Conservation (phyloP, 768 basidiomycete species). For the Lactarius deliciosus region DNA sequence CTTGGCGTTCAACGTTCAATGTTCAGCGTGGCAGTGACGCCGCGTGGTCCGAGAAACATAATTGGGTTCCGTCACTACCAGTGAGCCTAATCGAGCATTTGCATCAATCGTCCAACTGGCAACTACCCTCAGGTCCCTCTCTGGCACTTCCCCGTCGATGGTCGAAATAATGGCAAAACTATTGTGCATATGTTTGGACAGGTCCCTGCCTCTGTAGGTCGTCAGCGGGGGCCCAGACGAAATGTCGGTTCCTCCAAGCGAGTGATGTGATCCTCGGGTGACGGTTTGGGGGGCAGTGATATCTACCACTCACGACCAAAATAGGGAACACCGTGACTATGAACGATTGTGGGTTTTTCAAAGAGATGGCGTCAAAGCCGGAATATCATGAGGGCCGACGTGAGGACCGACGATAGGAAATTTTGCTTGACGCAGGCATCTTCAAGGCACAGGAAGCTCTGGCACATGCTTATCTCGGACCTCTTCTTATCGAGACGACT, state of each 20-base stretch:
- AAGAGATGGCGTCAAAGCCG: too few relatives aligned
- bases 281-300: too few relatives aligned
- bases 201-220: neutral
- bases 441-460: neutral
- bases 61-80: neutral
- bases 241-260: neutral
- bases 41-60: neutral
- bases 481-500: neutral
- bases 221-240: neutral
- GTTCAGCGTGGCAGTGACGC: neutral
- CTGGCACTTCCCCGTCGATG: too few relatives aligned
- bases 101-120: too few relatives aligned
- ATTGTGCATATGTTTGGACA: too few relatives aligned
- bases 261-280: neutral
- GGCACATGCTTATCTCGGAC: conserved; percentile 1
- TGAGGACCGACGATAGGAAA: neutral
- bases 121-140: too few relatives aligned
- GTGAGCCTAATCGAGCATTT: too few relatives aligned
- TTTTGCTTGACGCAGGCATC: neutral
- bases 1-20: too few relatives aligned
- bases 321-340: too few relatives aligned
- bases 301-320: too few relatives aligned
- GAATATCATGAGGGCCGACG: neutral
- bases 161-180: too few relatives aligned
- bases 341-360: too few relatives aligned